Base-by-base conservation (phyloP, 2,329 filamentous ascomycete genomes). In the Aureobasidium sp. region DNA sequence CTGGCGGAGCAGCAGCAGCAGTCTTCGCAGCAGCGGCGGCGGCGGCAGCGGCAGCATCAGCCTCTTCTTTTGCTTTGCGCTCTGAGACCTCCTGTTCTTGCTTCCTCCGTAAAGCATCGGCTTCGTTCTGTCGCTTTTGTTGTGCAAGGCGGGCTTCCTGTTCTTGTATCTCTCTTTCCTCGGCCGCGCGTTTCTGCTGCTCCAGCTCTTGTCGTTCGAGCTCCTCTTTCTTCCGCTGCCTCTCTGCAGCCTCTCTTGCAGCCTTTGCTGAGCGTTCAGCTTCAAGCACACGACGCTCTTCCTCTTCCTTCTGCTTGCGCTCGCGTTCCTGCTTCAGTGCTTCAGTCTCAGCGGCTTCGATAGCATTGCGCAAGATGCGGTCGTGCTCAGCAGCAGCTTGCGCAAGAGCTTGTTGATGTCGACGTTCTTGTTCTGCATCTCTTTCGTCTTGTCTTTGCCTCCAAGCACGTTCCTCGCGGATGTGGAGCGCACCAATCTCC, bases 351-450 rank as follows among this genome's bases (percentile, higher is more conserved):
- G 82, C 67, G 21, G 78, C 80, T 25, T 79, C 76, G 67, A 83
- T 78, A 3, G 83, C 83, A 54, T 79, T 77, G 58, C 78, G 74
- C 49, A 79, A 80, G 11, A 93, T 81, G 32, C 82, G 80, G 41
- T 88, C 82, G 71, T 91, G 89, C 68, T 87, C 82, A 14, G 79
- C 78, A 53, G 84, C 83, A 4, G 87, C 87, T 50, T 82, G 81
- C 49, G 82, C 82, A 16, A 93, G 80, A 14, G 87, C 87, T 66
- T 85, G 82, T 62, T 81, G 80, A 69, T 90, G 87, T 61, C 78
- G 79, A 54, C 82, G 77, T 69, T 86, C 85, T 37, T 81, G 82
- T 65, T 89, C 85, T 39, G 82, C 80, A 36, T 83, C 79, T 57
- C 85, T 82, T 44, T 78, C 77, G 62, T 91, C 85, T 32, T 90